Conservation (phyloP, 2,329 filamentous ascomycete species). For the Calonectria pteridis region DNA sequence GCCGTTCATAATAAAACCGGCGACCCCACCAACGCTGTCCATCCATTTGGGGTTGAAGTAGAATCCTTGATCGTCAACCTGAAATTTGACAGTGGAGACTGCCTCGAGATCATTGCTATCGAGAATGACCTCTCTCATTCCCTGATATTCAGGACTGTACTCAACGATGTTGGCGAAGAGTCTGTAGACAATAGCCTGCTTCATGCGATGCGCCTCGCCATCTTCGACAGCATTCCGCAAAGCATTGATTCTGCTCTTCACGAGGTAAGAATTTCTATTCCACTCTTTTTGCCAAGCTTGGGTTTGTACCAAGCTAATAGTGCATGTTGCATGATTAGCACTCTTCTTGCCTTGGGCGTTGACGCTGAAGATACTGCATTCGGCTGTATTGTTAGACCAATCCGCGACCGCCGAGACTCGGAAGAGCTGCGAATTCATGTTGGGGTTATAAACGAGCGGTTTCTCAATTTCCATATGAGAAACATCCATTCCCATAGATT, state of each 20-base stretch:
- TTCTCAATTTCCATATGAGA: constrained; percentile 36
- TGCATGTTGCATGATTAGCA: constrained; percentile 32
- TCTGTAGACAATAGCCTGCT: constrained; percentile 69
- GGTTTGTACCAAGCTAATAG: constrained; percentile 4
- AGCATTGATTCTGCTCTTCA: constrained; percentile 71
- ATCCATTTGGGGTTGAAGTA: constrained; percentile 71
- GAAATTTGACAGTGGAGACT: constrained; percentile 62
- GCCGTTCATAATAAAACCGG: constrained; percentile 72
- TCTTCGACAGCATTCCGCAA: constrained; percentile 53
- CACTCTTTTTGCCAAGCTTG: constrained; percentile 34
- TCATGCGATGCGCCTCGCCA: constrained; percentile 38
- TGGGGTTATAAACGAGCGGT: constrained; percentile 33
- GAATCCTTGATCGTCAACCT: constrained; percentile 58
- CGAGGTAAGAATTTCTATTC: constrained; percentile 61
- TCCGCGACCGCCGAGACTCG: constrained; percentile 29
- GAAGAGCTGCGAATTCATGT: constrained; percentile 29
- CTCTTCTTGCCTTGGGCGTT: constrained; percentile 30
- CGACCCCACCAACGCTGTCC: constrained; percentile 69
- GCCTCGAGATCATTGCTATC: constrained; percentile 40
- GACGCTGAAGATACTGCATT: constrained; percentile 39
- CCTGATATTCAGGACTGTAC: constrained; percentile 66
- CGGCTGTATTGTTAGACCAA: constrained; percentile 30
- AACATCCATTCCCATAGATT: constrained; percentile 35
- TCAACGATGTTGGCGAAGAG: constrained; percentile 68
- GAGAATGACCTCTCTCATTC: constrained; percentile 71